Evolutionary conservation across 139 green algal genomes (phyloP).

Genomic region (Chlorella sp.): DNA sequence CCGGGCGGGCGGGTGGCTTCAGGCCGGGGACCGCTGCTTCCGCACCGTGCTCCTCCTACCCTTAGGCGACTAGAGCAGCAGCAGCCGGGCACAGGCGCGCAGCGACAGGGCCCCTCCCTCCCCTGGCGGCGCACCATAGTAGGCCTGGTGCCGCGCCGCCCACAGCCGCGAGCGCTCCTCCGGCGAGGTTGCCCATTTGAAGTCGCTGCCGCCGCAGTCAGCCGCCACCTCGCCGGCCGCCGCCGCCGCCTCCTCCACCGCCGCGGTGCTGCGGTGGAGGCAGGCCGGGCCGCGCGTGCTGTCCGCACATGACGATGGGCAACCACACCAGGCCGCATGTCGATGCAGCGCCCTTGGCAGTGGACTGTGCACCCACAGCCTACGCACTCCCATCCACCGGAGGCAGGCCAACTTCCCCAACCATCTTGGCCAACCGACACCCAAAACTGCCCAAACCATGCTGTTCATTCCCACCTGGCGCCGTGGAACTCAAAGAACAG

Average conservation of each 20-base stretch:
- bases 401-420: background rate
- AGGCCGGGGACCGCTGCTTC: background rate
- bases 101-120: background rate
- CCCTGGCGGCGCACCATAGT: constrained; percentile 38
- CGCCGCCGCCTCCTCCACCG: constrained; percentile 29
- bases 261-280: constrained; percentile 8
- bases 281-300: no score
- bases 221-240: constrained; percentile 40
- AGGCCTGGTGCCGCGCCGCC: constrained; percentile 56
- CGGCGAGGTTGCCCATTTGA: constrained; percentile 10
- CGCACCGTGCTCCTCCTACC: background rate
- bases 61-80: background rate
- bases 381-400: background rate
- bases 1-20: background rate
- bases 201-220: constrained; percentile 38
- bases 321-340: background rate
- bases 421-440: constrained; percentile 20
- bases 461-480: no score
- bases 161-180: constrained; percentile 62
- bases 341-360: background rate
- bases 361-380: background rate
- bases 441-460: no score
- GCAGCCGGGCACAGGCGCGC: background rate
- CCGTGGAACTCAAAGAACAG: constrained; percentile 76
- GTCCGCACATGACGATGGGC: background rate